Evolutionary conservation across 768 basidiomycete species (phyloP), one percentile per base, ranked within the genome.

Genomic region (Suillus fuscotomentosus): DNA sequence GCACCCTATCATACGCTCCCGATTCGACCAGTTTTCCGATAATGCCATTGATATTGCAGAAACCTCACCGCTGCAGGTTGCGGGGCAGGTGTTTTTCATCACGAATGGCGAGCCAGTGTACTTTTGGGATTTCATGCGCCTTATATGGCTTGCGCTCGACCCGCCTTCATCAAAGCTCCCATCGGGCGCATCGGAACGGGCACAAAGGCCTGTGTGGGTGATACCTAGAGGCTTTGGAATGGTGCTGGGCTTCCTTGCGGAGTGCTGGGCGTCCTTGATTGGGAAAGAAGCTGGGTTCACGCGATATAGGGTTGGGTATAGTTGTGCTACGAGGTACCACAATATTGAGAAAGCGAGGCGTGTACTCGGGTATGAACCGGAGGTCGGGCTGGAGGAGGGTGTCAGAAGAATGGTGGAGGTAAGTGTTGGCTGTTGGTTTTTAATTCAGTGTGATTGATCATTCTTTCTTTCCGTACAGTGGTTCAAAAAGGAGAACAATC

Each of bases 21-120:
- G 88, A 20, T 96, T 92, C 76, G 95, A 98, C 76, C 88, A 88
- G 63, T 84, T 95, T 62, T 84, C 88, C 3, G 85, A 86, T 11
- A 73, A 77, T 36, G 82, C 83, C 15, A 77, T 94, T 62, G 82
- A 80, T 38, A 80, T 83, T 53, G 78, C 83, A 34, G 79, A 83
- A 7, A 74, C 74, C 0, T 83, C 84, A 60, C 87, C 88, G 9
- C 81, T 95, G 10, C 84, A 89, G 68, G 92, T 98, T 61, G 95
- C 94, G 5, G 97, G 97, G 0, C 92, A 98, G 75, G 92, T 79
- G 3, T 99, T 95, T 81, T 97, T 95, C 83, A 92, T 99, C 77
- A 96, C 95, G 63, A 99, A 99, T 72, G 95, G 95, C 66, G 96
- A 99, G 73, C 97, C 96, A 3, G 83, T 89, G 63, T 93, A 94